Evolutionary conservation across 1,284 basidiomycete genomes (phyloP).

Genomic region (Inonotus obliquus): DNA sequence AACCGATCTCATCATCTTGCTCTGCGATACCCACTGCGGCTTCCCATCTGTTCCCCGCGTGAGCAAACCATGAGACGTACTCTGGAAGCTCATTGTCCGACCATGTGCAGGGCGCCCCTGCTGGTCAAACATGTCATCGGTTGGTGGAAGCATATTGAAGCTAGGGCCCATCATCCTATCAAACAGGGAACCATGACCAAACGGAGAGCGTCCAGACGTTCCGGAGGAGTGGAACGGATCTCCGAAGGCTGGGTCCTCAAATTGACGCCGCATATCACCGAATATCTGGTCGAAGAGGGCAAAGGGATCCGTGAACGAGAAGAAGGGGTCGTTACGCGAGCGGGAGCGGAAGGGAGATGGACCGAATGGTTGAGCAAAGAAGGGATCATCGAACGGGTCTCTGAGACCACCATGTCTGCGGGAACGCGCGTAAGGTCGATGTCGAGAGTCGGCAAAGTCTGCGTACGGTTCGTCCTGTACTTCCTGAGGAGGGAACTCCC

Average conservation of each 20-base stretch:
- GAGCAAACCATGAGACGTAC: slow-evolving; percentile 2
- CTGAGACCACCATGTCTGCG: slow-evolving; percentile 25
- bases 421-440: slow-evolving; percentile 22
- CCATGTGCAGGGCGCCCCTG: background rate
- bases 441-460: slow-evolving; percentile 26
- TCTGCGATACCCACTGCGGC: slow-evolving; percentile 47
- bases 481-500: slow-evolving; percentile 66
- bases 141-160: slow-evolving; percentile 6
- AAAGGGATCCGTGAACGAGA: slow-evolving; percentile 66
- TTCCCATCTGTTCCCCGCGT: slow-evolving; percentile 21
- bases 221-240: background rate
- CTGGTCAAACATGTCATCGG: background rate
- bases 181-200: slow-evolving; percentile 3
- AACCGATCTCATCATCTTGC: slow-evolving; percentile 45
- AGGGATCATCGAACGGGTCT: slow-evolving; percentile 26
- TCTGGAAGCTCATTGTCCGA: slow-evolving; percentile 10
- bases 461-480: slow-evolving; percentile 25
- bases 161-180: slow-evolving; percentile 7
- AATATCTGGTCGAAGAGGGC: slow-evolving; percentile 20
- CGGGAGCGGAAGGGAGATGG: slow-evolving; percentile 28
- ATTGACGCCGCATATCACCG: slow-evolving; percentile 25
- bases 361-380: slow-evolving; percentile 28
- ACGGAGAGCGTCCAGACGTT: slow-evolving; percentile 8
- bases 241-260: slow-evolving; percentile 29
- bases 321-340: slow-evolving; percentile 20